Evolutionary conservation across 805 yeast species (phyloP), one percentile per base, ranked within the genome.

Genomic region (Wickerhamiella shivajii): DNA sequence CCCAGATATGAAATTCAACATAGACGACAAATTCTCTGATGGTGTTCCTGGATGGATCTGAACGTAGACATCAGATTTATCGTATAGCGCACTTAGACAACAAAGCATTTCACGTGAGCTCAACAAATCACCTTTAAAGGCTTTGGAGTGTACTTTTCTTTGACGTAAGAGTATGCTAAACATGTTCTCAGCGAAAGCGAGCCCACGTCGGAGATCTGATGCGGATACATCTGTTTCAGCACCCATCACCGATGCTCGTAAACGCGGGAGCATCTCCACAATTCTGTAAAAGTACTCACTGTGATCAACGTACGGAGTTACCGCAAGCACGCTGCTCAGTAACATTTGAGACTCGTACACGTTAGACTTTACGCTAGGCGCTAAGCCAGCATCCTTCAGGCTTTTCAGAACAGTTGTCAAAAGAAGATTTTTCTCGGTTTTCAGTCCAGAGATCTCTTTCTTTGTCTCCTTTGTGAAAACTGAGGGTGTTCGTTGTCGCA

Each of bases 401-500:
- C 80, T 90, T 41, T 73, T 72, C 39, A 90, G 56, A 0, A 84
- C 68, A 37, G 75, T 81, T 55, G 90, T 77, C 34, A 92, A 58
- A 5, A 84, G 55, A 43, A 76, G 77, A 39, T 74, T 64, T 56
- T 90, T 90, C 47, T 81, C 87, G n/a, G 75, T 66, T 47, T 77
- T 79, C 54, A 90, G 61, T 5, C 81, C 65, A 2, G 84, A 74
- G 24, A 77, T 55, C 1, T 60, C 49, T 50, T 77, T 77, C 56
- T 84, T 83, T 42, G 71, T 74, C 24, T 78, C 92, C 34, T 85
- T 81, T 4, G 68, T 75, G 43, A 65, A 60, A 3, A 59, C 66
- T 2, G 58, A 56, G 1, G 98, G 98, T 0, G 98, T 90, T 43
- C 79, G 93, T 18, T 68, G 62, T 34, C 71, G 65, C 25, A 92